phyloP scores from a whole-genome alignment of 2,329 filamentous ascomycete species.

The Neurospora sp. region DNA sequence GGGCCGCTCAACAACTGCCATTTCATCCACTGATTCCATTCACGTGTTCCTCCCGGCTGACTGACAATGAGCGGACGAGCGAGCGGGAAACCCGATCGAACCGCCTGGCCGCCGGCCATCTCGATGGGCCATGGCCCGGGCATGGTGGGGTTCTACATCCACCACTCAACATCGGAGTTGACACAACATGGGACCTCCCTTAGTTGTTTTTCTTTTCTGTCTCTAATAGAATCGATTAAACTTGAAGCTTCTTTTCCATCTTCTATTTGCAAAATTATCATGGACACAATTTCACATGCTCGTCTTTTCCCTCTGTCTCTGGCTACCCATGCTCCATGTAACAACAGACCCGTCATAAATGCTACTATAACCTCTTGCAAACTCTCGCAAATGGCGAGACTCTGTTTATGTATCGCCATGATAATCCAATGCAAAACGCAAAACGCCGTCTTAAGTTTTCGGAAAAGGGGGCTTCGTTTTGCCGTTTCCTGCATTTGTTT shows the following conservation, averaged over 20 bases:
- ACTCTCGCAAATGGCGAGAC: neutral
- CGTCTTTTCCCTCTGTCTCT: neutral
- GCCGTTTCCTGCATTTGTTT: neutral
- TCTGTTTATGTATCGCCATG: neutral
- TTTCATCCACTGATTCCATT: constrained; percentile 5
- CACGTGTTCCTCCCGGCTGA: constrained; percentile 14
- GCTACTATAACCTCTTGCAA: neutral
- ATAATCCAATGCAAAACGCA: neutral
- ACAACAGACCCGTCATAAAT: neutral
- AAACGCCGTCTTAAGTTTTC: neutral
- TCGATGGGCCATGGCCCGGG: neutral
- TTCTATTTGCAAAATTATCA: neutral
- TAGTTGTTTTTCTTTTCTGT: neutral
- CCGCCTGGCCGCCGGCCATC: neutral
- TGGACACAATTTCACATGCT: neutral
- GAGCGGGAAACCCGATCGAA: neutral
- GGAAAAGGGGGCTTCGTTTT: neutral
- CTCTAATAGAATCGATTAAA: neutral
- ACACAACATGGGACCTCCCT: neutral
- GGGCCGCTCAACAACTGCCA: constrained; percentile 15
- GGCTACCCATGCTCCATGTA: neutral
- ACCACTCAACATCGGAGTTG: neutral
- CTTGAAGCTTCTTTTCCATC: neutral
- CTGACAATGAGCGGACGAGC: neutral
- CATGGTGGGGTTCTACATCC: neutral